Percentiles rank a stretch among this genome's conserved stretches.
These are phyloP conservation scores for Pseudocercospora cruenta DNA, from an alignment of 2,329 filamentous ascomycete genomes.

Conservation along the genomic window DNA sequence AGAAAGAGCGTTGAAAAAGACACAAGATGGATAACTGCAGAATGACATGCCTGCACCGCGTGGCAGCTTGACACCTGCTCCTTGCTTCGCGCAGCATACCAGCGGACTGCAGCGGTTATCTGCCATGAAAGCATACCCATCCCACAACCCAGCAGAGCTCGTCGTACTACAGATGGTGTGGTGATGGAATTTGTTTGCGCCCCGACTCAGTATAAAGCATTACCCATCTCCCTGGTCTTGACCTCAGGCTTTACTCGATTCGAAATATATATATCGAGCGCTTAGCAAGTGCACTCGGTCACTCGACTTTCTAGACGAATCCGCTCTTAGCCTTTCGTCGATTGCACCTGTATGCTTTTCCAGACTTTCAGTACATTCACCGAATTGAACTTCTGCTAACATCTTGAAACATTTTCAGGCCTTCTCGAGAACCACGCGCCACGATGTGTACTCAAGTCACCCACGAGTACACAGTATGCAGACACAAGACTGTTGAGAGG, in stretches of 20 bases:
- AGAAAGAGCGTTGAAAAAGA: slow-evolving; percentile 18
- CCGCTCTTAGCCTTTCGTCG: not conserved
- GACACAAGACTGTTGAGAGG: slow-evolving; percentile 48
- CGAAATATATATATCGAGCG: slow-evolving; percentile 1
- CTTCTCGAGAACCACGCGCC: slow-evolving; percentile 2
- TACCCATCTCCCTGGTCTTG: slow-evolving; percentile 16
- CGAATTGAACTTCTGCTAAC: not conserved
- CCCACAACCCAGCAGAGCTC: slow-evolving; percentile 23
- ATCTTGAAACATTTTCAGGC: not conserved
- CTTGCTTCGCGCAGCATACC: slow-evolving; percentile 31
- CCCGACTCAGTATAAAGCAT: slow-evolving; percentile 28
- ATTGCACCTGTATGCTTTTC: not conserved
- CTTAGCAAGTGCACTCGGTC: slow-evolving; percentile 1
- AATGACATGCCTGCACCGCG: slow-evolving; percentile 27
- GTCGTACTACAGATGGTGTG: slow-evolving; percentile 28
- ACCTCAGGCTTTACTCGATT: slow-evolving; percentile 2
- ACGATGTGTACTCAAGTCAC: slow-evolving; percentile 53
- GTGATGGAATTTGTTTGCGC: slow-evolving; percentile 33
- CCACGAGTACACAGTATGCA: slow-evolving; percentile 51
- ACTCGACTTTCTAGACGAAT: not conserved
- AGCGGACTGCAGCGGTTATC: slow-evolving; percentile 25
- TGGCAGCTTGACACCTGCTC: slow-evolving; percentile 31
- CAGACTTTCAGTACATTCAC: not conserved
- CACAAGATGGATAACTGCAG: slow-evolving; percentile 23
- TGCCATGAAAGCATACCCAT: slow-evolving; percentile 29